Evolutionary conservation across 495 filamentous ascomycete genomes (phyloP), one percentile per base, ranked within the genome.

Genomic region (Sabuloglossum arenarium): DNA sequence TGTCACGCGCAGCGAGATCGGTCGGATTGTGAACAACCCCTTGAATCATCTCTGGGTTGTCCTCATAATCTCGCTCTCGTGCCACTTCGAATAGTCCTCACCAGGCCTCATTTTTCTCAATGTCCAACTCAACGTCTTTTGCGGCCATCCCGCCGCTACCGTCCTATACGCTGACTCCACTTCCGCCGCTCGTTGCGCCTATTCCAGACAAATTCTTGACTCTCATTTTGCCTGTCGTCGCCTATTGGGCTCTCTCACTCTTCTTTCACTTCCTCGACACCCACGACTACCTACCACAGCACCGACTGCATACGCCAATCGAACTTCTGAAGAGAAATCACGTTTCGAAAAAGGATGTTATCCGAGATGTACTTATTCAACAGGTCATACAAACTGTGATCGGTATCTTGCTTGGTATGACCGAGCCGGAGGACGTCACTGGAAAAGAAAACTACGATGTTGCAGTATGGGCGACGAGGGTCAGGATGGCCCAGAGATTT

Each of bases 171-270:
- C 67, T 85, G 19, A 69, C 70, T 50, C 79, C 80, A 8, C 78
- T 81, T 29, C 75, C 79, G 58, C 77, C 87, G 34, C 70, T 95
- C 30, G 58, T 95, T 46, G 73, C 87, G 39, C 79, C 77, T 63
- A 75, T 95, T n/a, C 76, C 86, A 23, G 91, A 97, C 67, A 80
- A 80, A 62, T 78, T 82, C 65, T 69, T 95, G 24, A 73, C 81
- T 21, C 71, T 91, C 50, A 65, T 85, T 37, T 70, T 84, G 6
- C 87, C 88, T n/a, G 76, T 93, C 53, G 64, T 85, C 61, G 86
- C 84, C 42, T 97, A 97, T 73, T 96, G 91, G 90, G 70, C 68
- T 29, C 61, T 93, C 42, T 94, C 88, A n/a, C 69, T 85, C 66
- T 67, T 91, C 63, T 98, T 91, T 70, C 87, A 95, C 70, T 64